Conservation (phyloP, 1,284 basidiomycete genomes). For the Paramarasmius palmivorus region DNA sequence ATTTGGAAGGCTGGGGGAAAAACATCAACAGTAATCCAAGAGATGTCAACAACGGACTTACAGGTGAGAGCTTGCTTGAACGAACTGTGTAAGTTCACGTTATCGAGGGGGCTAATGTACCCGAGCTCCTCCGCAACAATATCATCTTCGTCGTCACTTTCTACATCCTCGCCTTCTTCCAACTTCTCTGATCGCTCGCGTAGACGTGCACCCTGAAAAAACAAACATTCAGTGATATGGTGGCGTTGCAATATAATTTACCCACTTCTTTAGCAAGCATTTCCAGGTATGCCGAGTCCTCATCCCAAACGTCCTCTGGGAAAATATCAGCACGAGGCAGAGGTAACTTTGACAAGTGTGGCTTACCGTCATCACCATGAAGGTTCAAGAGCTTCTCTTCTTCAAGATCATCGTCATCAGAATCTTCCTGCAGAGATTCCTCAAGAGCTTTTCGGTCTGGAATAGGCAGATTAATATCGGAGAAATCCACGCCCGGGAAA, state of each 20-base stretch:
- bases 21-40: constrained; percentile 1
- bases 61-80: constrained; percentile 77
- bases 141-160: constrained; percentile 51
- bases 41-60: constrained; percentile 31
- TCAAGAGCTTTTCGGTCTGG: constrained; percentile 70
- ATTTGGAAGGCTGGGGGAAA: constrained; percentile 63
- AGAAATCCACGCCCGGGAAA: constrained; percentile 3
- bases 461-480: constrained; percentile 4
- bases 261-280: constrained; percentile 77
- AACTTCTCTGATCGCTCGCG: constrained; percentile 57
- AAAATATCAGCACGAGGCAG: constrained; percentile 11
- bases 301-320: constrained; percentile 80
- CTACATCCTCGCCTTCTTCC: constrained; percentile 40
- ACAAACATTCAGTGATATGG: constrained; percentile 6
- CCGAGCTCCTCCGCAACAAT: constrained; percentile 79
- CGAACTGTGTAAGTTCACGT: constrained; percentile 66
- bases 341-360: background rate
- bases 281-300: constrained; percentile 81
- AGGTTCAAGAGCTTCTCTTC: constrained; percentile 68
- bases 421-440: constrained; percentile 56
- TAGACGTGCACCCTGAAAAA: constrained; percentile 62
- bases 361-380: constrained; percentile 70
- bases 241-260: constrained; percentile 9
- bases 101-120: constrained; percentile 77
- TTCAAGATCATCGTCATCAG: constrained; percentile 58